A percentile compares a stretch with the other conserved stretches of the same genome.
Conservation (phyloP, 202 grass and related monocot species). For the Hordeum pubiflorum region DNA sequence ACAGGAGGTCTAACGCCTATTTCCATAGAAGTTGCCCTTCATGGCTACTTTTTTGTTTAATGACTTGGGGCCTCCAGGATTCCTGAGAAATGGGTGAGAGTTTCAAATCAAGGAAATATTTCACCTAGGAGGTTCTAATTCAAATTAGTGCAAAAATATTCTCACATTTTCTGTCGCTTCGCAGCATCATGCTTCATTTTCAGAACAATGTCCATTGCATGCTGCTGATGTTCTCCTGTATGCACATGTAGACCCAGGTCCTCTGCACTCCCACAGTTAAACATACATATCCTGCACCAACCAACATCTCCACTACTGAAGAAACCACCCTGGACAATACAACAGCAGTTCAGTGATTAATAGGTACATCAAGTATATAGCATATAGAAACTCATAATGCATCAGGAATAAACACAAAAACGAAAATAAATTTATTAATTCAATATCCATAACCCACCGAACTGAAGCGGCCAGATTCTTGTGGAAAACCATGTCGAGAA, state of each 20-base stretch:
- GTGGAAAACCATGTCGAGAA: constrained; percentile 45
- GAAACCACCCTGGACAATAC: constrained; percentile 32
- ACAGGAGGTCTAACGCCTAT: constrained; percentile 33
- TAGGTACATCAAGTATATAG: constrained; percentile 8
- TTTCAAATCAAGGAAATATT: constrained; percentile 11
- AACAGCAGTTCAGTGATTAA: constrained; percentile 14
- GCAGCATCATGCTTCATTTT: constrained; percentile 79
- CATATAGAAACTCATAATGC: not conserved
- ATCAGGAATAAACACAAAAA: not conserved
- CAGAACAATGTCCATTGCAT: constrained; percentile 76
- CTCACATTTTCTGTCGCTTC: constrained; percentile 68
- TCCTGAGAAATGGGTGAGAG: constrained; percentile 29
- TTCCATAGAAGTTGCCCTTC: constrained; percentile 50
- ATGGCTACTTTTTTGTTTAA: constrained; percentile 40
- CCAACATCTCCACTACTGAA: constrained; percentile 57
- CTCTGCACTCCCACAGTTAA: constrained; percentile 73
- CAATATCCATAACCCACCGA: constrained; percentile 31
- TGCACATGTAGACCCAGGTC: constrained; percentile 78
- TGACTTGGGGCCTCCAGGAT: constrained; percentile 26
- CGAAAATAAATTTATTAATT: not conserved
- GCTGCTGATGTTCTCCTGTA: constrained; percentile 85
- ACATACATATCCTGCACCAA: constrained; percentile 87
- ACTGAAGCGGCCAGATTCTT: constrained; percentile 41
- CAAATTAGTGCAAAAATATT: constrained; percentile 25
- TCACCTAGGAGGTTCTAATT: constrained; percentile 6